Conservation (phyloP, 2,329 filamentous ascomycete species). For the Fusarium sp. region DNA sequence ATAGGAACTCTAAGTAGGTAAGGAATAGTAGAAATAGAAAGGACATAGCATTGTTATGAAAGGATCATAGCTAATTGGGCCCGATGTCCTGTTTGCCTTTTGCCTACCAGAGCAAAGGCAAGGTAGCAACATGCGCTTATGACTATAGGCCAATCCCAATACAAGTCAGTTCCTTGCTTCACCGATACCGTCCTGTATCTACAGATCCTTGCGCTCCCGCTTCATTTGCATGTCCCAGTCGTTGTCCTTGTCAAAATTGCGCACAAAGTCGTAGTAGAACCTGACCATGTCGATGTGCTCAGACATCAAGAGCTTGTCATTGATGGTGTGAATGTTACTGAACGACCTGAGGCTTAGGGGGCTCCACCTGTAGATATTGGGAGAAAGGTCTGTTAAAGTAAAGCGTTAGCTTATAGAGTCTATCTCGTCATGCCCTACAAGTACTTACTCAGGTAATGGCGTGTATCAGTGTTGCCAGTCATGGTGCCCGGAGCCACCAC, state of each 20-base stretch:
- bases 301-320: slow-evolving; percentile 21
- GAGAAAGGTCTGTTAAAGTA: background rate
- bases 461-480: slow-evolving; percentile 25
- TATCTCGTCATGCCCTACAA: no score
- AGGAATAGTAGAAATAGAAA: no score
- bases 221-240: background rate
- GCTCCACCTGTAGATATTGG: slow-evolving; percentile 14
- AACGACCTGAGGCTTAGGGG: slow-evolving; percentile 6
- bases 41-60: no score
- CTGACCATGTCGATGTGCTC: slow-evolving; percentile 16
- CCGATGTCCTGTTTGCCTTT: no score
- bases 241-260: slow-evolving; percentile 5
- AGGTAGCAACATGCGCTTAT: no score
- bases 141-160: no score
- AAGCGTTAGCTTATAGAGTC: background rate
- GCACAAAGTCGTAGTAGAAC: slow-evolving; percentile 20
- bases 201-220: background rate
- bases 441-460: slow-evolving; percentile 12
- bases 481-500: slow-evolving; percentile 17
- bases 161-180: no score
- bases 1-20: no score
- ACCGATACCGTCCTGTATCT: background rate
- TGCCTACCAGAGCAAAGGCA: no score
- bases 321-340: slow-evolving; percentile 6
- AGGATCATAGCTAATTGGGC: no score